Base-by-base conservation (phyloP, 306 rosid genomes). In the Bauhinia variegata region DNA sequence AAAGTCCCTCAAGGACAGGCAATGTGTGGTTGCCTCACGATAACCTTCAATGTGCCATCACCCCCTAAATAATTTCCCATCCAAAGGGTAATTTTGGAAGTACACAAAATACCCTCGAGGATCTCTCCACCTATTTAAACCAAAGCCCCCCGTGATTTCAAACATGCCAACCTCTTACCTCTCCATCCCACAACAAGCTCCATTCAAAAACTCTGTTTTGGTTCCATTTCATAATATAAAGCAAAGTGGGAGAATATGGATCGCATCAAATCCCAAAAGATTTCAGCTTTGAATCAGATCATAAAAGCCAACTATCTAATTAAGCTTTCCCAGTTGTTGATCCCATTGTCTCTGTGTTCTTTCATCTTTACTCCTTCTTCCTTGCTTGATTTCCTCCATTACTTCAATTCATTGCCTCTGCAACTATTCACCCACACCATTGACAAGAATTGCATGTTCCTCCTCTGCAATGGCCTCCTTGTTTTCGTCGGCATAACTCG, bases 401-500 rank as follows among this genome's bases (percentile, higher is more conserved):
- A 85, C 72, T 67, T 72, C 74, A 80, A 80, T 36, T 5, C 9
- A 5, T 36, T 83, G 43, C 82, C 86, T 44, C 74, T 53, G 61
- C 84, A 87, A 51, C 79, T 88, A 9, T 82, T 78, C 18, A 71
- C 84, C 49, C 96, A 92, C 77, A 79, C 83, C 68, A 69, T 92
- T 5, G 92, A 92, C 86, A 92, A 92, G 69, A 89, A 85, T 39
- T 82, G 33, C 79, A 87, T 92, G 72, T 92, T 92, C 19, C 91
- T 92, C 54, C 73, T 92, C 0, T 84, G 82, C 73, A 92, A 89
- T 59, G 87, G 88, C 0, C 91, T 92, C 50, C 80, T 92, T 14
- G 95, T 89, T 37, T 80, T 92, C 80, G 79, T 92, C 8, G 89
- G 96, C 16, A 71, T 92, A 15, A 65, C 79, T 5, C 75, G 72